These are phyloP conservation scores for Tetrapisispora iriomotensis DNA, from an alignment of 805 yeast genomes.

Conservation along the genomic window DNA sequence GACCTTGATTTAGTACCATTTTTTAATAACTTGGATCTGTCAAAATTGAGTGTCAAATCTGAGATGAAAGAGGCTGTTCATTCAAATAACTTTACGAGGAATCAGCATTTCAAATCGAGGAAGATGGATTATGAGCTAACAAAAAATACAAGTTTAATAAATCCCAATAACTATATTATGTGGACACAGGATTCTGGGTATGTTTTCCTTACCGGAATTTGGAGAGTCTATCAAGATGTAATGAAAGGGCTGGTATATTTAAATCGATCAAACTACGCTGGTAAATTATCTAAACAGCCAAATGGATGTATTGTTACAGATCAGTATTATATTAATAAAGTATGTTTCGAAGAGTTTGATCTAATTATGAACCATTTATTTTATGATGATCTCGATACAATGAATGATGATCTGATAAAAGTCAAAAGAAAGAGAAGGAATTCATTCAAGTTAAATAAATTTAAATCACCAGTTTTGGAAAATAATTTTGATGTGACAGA, in stretches of 20 bases:
- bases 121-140: conserved; percentile 9
- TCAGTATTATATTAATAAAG: background rate
- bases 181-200: conserved; percentile 84
- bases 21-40: conserved; percentile 1
- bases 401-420: background rate
- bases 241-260: conserved; percentile 20
- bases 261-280: background rate
- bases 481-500: background rate
- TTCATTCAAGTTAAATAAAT: background rate
- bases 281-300: too few relatives aligned
- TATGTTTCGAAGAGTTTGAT: conserved; percentile 3
- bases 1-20: background rate
- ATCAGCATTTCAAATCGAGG: conserved; percentile 25
- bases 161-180: conserved; percentile 55
- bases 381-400: conserved; percentile 1
- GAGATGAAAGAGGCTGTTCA: too few relatives aligned
- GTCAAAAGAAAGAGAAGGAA: background rate
- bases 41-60: background rate
- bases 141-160: conserved; percentile 11
- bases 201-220: conserved; percentile 79
- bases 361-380: conserved; percentile 2
- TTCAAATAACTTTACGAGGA: too few relatives aligned
- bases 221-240: conserved; percentile 47
- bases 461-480: background rate
- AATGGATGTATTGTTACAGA: too few relatives aligned